Evolutionary conservation across 208 protist genomes (phyloP), one percentile per base, ranked within the genome.

Genomic region (Jaenimonas drosophilae): DNA sequence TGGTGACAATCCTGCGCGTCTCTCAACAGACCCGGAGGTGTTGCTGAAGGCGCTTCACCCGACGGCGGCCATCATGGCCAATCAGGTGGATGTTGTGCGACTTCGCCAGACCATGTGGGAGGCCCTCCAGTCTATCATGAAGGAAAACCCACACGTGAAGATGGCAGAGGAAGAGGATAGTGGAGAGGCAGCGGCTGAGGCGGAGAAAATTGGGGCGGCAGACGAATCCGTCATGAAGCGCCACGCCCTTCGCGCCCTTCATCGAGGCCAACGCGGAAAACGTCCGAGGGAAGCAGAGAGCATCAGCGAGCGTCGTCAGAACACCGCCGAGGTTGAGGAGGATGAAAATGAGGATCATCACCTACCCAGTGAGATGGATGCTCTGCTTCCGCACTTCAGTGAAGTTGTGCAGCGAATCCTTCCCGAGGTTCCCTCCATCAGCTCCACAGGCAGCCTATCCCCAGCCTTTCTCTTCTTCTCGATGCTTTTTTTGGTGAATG

Each of bases 381-480:
- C 9, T 6, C 37, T 42, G 7, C 49, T 59, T 40, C 64, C 60
- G 14, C 62, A 49, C 34, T 87, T 93, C 47, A 90, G 67, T 50
- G 69, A 89, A 16, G 66, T 88, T 11, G 77, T 90, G 23, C 32
- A 58, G 38, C 39, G 46, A 4, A 40, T 89, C n/a, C 62, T 93
- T 2, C 85, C 82, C 17, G 54, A 66, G 7, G 62, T 94, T 21
- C 34, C 67, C 2, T 49, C 47, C 23, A 66, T 94, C 38, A 86
- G 74, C 16, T 72, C 81, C 2, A 80, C 77, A 16, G 79, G 80
- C 45, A 85, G 73, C 11, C 56, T 94, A 1, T 94, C 86, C 2
- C 86, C 86, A 2, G 86, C 86, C 21, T 94, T 94, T 46, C 84
- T 94, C 46, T 94, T 91, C 71, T 94, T 94, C 39, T 94, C 78